A percentile compares a stretch with the other conserved stretches of the same genome.
Evolutionary conservation across 1,139 yeast species (phyloP).

Genomic region (Pichia sp.): DNA sequence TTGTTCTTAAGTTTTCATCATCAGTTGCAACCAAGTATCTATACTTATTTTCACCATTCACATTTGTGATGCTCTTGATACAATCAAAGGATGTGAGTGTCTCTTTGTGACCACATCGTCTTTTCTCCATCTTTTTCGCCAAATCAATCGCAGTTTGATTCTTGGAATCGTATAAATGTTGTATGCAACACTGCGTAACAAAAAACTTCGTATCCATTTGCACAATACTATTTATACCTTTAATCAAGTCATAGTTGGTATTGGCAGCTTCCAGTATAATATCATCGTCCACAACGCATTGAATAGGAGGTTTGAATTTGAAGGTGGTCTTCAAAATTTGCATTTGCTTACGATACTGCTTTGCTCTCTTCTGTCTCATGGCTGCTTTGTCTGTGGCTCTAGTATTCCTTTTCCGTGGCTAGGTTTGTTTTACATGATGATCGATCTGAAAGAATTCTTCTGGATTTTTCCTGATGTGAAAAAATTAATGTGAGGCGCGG

Average conservation of each 20-base stretch:
- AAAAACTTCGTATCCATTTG: constrained; percentile 85
- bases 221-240: constrained; percentile 73
- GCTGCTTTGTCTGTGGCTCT: too few relatives aligned
- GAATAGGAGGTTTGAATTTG: constrained; percentile 92
- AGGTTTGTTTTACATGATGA: too few relatives aligned
- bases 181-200: constrained; percentile 96
- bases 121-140: constrained; percentile 72
- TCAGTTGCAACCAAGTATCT: constrained; percentile 87
- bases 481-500: too few relatives aligned
- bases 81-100: constrained; percentile 72
- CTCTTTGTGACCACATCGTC: constrained; percentile 53
- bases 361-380: constrained; percentile 96
- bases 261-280: constrained; percentile 58
- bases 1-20: constrained; percentile 57
- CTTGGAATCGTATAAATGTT: constrained; percentile 64
- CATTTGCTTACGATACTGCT: constrained; percentile 89
- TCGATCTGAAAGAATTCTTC: too few relatives aligned
- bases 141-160: constrained; percentile 68
- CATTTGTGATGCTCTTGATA: constrained; percentile 58
- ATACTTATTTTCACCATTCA: constrained; percentile 76
- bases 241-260: constrained; percentile 63
- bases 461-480: too few relatives aligned
- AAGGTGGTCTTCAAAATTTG: constrained; percentile 74
- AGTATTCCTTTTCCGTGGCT: too few relatives aligned
- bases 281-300: constrained; percentile 77